Evolutionary conservation across 2,329 filamentous ascomycete genomes (phyloP).

Genomic region (Lasiodiplodia sp.): DNA sequence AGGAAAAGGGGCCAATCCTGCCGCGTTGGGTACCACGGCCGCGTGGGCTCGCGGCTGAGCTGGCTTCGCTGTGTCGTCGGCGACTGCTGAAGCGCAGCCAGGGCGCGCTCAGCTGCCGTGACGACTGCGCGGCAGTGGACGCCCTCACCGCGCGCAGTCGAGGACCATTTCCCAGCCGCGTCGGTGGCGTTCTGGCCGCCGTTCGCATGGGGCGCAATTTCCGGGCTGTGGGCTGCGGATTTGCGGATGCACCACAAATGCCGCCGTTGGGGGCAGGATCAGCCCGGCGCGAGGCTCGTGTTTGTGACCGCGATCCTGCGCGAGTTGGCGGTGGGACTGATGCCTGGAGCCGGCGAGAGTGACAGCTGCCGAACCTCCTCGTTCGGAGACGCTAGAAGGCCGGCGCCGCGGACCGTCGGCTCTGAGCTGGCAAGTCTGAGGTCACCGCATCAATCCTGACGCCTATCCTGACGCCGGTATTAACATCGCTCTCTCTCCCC

Average conservation of each 20-base stretch:
- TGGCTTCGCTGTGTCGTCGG: neutral
- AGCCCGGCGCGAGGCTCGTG: constrained; percentile 11
- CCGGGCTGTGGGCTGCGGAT: constrained; percentile 6
- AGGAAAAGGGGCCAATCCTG: constrained; percentile 21
- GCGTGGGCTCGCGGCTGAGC: neutral
- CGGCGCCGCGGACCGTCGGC: neutral
- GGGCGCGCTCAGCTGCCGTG: neutral
- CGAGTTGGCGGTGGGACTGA: neutral
- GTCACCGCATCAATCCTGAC: neutral
- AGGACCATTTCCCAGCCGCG: neutral
- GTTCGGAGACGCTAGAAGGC: constrained; percentile 2
- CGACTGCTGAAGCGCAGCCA: neutral
- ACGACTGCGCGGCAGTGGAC: neutral
- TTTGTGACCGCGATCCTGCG: constrained; percentile 6
- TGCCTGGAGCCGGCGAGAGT: neutral
- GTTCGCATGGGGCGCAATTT: constrained; percentile 9
- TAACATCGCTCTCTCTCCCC: neutral
- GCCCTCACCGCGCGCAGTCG: neutral
- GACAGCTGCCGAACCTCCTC: constrained; percentile 2
- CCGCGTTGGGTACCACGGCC: constrained; percentile 1
- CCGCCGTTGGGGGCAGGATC: constrained; percentile 17
- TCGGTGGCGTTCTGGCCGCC: neutral
- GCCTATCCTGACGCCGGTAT: neutral
- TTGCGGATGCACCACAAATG: neutral
- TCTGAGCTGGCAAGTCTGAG: neutral